Base-by-base conservation (phyloP, 202 grass and related monocot genomes). In the Schoenoplectus tabernaemontani region DNA sequence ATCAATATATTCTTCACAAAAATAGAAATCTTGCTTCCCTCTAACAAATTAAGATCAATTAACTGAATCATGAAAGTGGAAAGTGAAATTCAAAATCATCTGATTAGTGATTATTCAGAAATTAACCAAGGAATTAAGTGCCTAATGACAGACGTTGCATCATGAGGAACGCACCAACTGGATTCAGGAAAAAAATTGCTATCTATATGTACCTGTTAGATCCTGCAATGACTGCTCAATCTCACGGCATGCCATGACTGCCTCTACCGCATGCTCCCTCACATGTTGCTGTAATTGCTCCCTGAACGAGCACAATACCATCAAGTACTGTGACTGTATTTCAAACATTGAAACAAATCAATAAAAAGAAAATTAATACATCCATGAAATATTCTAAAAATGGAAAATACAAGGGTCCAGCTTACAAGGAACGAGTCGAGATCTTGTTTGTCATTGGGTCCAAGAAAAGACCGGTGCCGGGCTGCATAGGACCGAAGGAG, bases 261-360 rank as follows among this genome's bases (percentile, higher is more conserved):
- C 96, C 96, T 99, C 96, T 70, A 99, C 96, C 78, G 96, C 96
- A 86, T 99, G 96, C 84, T 95, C 96, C 69, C 96, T 84, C 76
- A 99, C 96, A 70, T 99, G 96, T 87, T 99, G 96, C 83, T 99
- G 96, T 59, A 96, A 90, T 88, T 99, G 96, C 90, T 99, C 96
- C 30, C 92, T 64, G 85, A 99, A 99, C 64, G 92, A 99, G 90
- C 96, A 96, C 57, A 99, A 82, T 81, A 96, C 81, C 85, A 96
- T 86, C 76, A 93, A 81, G 84, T 99, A 99, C 76, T 99, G 96
- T 3, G 88, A 85, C 96, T 98, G 89, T 80, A 44, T 32, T 28
- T 79, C 33, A 78, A 59, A 5, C 23, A 60, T 47, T 47, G 34
- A 82, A 57, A 43, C 17, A 72, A 59, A 72, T 17, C 13, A 82